Base-by-base conservation (phyloP, 306 rosid species). In the Prunus dulcis region DNA sequence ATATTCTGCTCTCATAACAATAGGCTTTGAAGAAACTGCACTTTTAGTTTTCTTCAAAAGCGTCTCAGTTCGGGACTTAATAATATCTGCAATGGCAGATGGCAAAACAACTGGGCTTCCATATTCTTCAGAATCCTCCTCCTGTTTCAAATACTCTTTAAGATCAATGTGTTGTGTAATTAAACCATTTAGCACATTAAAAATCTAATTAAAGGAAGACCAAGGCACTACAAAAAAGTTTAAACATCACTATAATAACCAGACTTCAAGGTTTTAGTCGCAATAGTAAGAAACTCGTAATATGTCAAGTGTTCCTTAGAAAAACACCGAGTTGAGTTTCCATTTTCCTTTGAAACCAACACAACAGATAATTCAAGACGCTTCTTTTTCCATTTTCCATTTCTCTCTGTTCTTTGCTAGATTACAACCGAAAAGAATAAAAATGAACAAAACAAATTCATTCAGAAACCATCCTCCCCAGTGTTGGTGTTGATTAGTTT, bases 111-210 rank as follows among this genome's bases (percentile, higher is more conserved):
- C 87, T 6, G 95, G 89, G 74, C 87, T 88, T 65, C 97, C 98
- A 72, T 94, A 94, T 73, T 92, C 97, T 69, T 94, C 98, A 45
- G 97, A 88, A 84, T 94, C 96, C 82, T 94, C 98, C 65, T 92
- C 98, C 97, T 93, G 91, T 69, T 70, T 79, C 74, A 76, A 80
- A 73, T 3, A 51, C 65, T 34, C 62, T 32, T 56, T 56, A 76
- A 12, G 9, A 47, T 76, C 73, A 74, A 67, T 1, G 45, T n/a
- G 9, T 20, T 32, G 25, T 20, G 23, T 14, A 20, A 50, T 32
- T 5, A 58, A 64, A 58, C 38, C 20, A 41, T 34, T 66, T n/a
- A 49, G 4, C 38, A 17, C 1, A 53, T 3, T 0, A 28, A 14
- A 2, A 22, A 10, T 1, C 51, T 25, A 8, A 22, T 13, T 27